phyloP scores from a whole-genome alignment of 1,284 basidiomycete genomes.

The Tilletiopsis washingtonensis region DNA sequence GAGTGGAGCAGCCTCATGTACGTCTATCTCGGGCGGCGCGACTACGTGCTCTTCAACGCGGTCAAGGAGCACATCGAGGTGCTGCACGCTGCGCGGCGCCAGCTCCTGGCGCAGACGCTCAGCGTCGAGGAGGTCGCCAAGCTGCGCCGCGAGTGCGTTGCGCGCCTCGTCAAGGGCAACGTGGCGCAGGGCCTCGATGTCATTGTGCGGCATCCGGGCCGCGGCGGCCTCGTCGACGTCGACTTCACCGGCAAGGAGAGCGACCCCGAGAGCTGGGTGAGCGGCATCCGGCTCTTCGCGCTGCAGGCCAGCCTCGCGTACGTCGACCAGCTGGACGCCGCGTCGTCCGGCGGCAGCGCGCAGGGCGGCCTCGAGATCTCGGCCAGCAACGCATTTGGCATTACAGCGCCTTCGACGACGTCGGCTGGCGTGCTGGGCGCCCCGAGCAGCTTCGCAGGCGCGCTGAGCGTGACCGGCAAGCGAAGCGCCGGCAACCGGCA shows the following conservation, averaged over 20 bases:
- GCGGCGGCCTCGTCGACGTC: slow-evolving; percentile 70
- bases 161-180: slow-evolving; percentile 78
- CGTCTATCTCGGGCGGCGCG: slow-evolving; percentile 74
- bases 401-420: slow-evolving; percentile 22
- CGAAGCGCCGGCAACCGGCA: too few species aligned
- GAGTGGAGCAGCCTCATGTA: slow-evolving; percentile 93
- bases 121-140: slow-evolving; percentile 77
- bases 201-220: slow-evolving; percentile 85
- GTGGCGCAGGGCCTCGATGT: slow-evolving; percentile 85
- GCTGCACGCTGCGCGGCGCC: slow-evolving; percentile 77
- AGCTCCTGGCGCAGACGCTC: slow-evolving; percentile 76
- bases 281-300: slow-evolving; percentile 43
- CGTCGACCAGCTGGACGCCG: slow-evolving; percentile 26
- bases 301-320: slow-evolving; percentile 47
- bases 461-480: background rate
- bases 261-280: slow-evolving; percentile 39
- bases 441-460: background rate
- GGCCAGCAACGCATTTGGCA: slow-evolving; percentile 33
- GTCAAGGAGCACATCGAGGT: slow-evolving; percentile 86
- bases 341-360: slow-evolving; percentile 1
- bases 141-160: slow-evolving; percentile 77
- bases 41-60: slow-evolving; percentile 79
- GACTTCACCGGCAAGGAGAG: slow-evolving; percentile 29
- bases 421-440: slow-evolving; percentile 20
- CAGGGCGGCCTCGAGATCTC: slow-evolving; percentile 24